These are phyloP conservation scores for Cryphonectria nitschkei DNA, from an alignment of 2,329 filamentous ascomycete species.

Conservation along the genomic window DNA sequence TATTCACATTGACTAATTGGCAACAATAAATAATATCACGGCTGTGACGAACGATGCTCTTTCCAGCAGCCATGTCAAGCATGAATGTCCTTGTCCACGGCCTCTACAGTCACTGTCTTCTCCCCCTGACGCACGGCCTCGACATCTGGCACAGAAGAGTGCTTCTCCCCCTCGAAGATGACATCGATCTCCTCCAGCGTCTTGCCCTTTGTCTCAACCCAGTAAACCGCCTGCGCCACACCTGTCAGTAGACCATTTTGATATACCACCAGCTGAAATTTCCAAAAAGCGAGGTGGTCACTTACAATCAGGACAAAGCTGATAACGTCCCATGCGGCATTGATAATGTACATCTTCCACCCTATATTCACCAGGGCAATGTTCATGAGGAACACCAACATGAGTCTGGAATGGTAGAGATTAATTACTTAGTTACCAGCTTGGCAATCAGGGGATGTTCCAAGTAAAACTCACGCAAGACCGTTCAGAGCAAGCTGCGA, in stretches of 20 bases:
- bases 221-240: slow-evolving; percentile 35
- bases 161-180: slow-evolving; percentile 41
- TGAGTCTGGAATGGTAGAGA: background rate
- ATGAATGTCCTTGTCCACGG: slow-evolving; percentile 31
- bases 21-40: too few species aligned
- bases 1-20: background rate
- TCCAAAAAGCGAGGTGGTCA: background rate
- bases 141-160: slow-evolving; percentile 36
- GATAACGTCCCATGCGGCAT: slow-evolving; percentile 48
- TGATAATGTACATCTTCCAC: slow-evolving; percentile 53
- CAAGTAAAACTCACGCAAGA: slow-evolving; percentile 34
- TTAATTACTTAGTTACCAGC: background rate
- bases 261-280: background rate
- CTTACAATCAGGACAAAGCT: slow-evolving; percentile 44
- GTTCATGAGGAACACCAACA: slow-evolving; percentile 40
- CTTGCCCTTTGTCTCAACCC: slow-evolving; percentile 45
- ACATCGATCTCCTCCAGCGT: slow-evolving; percentile 44
- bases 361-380: slow-evolving; percentile 47
- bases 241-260: background rate
- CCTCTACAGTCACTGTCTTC: slow-evolving; percentile 31
- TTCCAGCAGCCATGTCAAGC: background rate
- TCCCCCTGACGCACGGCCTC: slow-evolving; percentile 35
- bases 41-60: background rate
- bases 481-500: slow-evolving; percentile 38
- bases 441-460: too few species aligned